phyloP scores from a whole-genome alignment of 2,329 filamentous ascomycete species.

The Cordyceps cicadae region DNA sequence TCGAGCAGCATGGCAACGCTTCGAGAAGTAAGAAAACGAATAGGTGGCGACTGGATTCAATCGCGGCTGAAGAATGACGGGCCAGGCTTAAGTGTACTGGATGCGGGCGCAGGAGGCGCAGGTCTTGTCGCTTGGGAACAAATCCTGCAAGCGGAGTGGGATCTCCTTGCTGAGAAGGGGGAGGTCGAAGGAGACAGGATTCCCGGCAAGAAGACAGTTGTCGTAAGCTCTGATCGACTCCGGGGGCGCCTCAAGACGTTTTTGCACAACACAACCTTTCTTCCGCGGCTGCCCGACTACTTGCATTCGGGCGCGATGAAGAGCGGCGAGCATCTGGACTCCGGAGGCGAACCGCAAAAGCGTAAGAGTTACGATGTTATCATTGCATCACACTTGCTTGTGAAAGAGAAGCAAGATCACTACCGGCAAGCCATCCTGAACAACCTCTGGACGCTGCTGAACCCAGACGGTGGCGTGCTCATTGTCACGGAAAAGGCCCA shows the following conservation, averaged over 20 bases:
- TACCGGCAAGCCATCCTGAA: conserved; percentile 71
- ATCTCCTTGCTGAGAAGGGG: conserved; percentile 50
- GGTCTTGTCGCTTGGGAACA: conserved; percentile 70
- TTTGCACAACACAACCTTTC: conserved; percentile 81
- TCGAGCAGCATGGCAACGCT: conserved; percentile 58
- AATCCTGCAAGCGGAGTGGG: conserved; percentile 74
- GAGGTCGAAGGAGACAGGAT: conserved; percentile 36
- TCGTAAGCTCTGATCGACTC: conserved; percentile 68
- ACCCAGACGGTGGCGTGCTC: conserved; percentile 75
- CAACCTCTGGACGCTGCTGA: conserved; percentile 82
- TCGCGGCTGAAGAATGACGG: conserved; percentile 45
- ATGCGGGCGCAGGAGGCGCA: conserved; percentile 67
- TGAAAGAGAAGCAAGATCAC: conserved; percentile 67
- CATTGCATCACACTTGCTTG: conserved; percentile 76
- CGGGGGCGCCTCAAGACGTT: conserved; percentile 67
- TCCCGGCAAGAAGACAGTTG: conserved; percentile 68
- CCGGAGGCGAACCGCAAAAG: conserved; percentile 42
- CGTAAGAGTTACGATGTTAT: conserved; percentile 84
- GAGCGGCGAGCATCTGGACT: conserved; percentile 47
- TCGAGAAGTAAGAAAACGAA: conserved; percentile 63
- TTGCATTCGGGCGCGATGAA: conserved; percentile 55
- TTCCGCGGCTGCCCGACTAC: conserved; percentile 86
- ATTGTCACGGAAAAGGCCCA: conserved; percentile 87
- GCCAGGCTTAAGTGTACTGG: conserved; percentile 54
- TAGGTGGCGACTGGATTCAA: conserved; percentile 64